A percentile compares a stretch with the other conserved stretches of the same genome.
These are phyloP conservation scores for Gynostemma pentaphyllum DNA, from an alignment of 306 rosid species.

Conservation along the genomic window DNA sequence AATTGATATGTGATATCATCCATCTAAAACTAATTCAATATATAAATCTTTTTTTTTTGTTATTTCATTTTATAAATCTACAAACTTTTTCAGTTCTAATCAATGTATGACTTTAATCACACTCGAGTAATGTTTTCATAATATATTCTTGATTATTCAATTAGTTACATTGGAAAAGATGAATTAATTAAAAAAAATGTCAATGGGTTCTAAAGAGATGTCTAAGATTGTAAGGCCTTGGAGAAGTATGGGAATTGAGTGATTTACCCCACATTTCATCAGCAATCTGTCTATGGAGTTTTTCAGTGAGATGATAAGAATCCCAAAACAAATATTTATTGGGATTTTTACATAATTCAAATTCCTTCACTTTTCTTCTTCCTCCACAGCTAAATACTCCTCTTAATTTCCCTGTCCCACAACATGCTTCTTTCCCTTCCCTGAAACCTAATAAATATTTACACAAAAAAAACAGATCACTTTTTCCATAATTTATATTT, in stretches of 20 bases:
- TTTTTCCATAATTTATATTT: too few species aligned
- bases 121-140: too few species aligned
- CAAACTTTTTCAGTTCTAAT: too few species aligned
- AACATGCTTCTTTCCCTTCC: constrained; percentile 71
- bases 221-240: constrained; percentile 23
- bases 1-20: too few species aligned
- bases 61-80: too few species aligned
- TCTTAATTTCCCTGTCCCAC: constrained; percentile 60
- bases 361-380: constrained; percentile 45
- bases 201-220: constrained; percentile 38
- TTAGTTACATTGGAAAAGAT: too few species aligned
- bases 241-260: constrained; percentile 8
- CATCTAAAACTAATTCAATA: too few species aligned
- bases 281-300: constrained; percentile 48
- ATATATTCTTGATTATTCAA: too few species aligned
- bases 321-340: constrained; percentile 63
- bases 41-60: too few species aligned
- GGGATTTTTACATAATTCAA: constrained; percentile 45
- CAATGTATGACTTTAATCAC: too few species aligned
- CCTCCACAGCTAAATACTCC: constrained; percentile 80
- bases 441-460: constrained; percentile 59
- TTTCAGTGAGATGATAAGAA: constrained; percentile 70
- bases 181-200: background rate
- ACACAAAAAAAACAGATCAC: too few species aligned
- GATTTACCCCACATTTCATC: constrained; percentile 40